Base-by-base conservation (phyloP, 768 basidiomycete species). In the Macrolepiota albuminosa region DNA sequence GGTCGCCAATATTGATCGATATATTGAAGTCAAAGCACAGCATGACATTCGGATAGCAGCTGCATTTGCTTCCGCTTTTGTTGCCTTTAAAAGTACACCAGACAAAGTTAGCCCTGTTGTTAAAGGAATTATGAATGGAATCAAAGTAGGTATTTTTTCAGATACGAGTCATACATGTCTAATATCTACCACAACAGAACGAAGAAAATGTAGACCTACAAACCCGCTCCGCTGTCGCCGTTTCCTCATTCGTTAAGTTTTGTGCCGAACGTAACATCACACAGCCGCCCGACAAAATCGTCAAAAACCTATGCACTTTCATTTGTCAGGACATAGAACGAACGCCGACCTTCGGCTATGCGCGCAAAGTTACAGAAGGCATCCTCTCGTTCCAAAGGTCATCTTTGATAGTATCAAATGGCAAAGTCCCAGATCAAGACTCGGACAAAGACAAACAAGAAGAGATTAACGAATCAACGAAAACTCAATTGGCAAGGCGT, bases 301-400 rank as follows among this genome's bases (percentile, higher is more conserved):
- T 98, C 63, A 94, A 93, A 76, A 99, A 99, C 70, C 84, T 98
- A 8, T 96, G 93, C 76, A 95, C 93, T 0, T 98, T 98, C 75
- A 77, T 98, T 6, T 98, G 96, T 69, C 92, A 94, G 67, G 97
- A 99, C 70, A 80, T 84, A 8, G 86, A 89, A 45, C 84, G 89
- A 56, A 97, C 95, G 0, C 97, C 97, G 3, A 88, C 96, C 1
- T 98, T 98, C 69, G 81, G 87, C 1, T 83, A 81, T 66, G 76
- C 78, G 8, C 83, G 85, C 54, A 84, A 84, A 61, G 71, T 79
- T 21, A 72, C 74, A 51, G 83, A 88, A 18, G 94, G 91, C 1
- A 90, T 98, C 42, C 75, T 96, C 21, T 91, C 93, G 2, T 86
- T 95, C 67, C 79, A 81, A 54, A 76, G 72, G 46, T 67, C 77